A percentile compares a stretch with the other conserved stretches of the same genome.
Conservation (phyloP, 1,284 basidiomycete species). For the Pascua sp. region DNA sequence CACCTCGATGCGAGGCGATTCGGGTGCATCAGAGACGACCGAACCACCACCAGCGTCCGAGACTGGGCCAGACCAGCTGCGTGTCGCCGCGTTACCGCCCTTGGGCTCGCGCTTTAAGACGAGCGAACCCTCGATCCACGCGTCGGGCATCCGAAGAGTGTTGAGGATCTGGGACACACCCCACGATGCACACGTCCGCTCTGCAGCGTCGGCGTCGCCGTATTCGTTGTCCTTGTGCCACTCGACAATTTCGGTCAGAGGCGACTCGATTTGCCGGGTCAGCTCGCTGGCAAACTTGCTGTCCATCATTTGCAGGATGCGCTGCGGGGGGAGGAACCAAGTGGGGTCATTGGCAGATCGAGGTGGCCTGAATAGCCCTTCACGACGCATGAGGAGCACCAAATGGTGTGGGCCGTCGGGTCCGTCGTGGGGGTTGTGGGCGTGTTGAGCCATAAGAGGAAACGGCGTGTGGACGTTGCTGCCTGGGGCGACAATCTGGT, state of each 20-base stretch:
- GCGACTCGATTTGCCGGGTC: neutral
- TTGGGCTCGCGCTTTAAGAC: no score
- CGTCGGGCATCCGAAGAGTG: neutral
- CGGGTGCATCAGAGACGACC: neutral
- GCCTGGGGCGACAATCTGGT: slow-evolving; percentile 7
- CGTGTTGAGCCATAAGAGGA: neutral
- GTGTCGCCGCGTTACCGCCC: no score
- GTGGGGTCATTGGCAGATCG: no score
- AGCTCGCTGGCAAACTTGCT: slow-evolving; percentile 1
- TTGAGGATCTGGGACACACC: neutral
- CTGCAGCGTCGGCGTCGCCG: neutral
- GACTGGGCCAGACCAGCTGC: neutral
- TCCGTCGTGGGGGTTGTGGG: neutral
- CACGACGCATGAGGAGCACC: no score
- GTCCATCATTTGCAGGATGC: slow-evolving; percentile 9
- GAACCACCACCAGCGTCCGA: slow-evolving; percentile 2
- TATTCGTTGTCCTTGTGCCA: neutral
- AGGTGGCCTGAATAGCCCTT: no score
- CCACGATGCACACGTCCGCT: neutral
- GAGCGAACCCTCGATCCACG: neutral
- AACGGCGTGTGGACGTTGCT: slow-evolving; percentile 2
- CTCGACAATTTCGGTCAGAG: slow-evolving; percentile 10
- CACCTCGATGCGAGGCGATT: slow-evolving; percentile 16
- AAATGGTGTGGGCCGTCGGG: no score
- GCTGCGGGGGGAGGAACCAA: slow-evolving; percentile 9